phyloP scores from a whole-genome alignment of 257 asterid genomes.

The Fraxinus pennsylvanica region DNA sequence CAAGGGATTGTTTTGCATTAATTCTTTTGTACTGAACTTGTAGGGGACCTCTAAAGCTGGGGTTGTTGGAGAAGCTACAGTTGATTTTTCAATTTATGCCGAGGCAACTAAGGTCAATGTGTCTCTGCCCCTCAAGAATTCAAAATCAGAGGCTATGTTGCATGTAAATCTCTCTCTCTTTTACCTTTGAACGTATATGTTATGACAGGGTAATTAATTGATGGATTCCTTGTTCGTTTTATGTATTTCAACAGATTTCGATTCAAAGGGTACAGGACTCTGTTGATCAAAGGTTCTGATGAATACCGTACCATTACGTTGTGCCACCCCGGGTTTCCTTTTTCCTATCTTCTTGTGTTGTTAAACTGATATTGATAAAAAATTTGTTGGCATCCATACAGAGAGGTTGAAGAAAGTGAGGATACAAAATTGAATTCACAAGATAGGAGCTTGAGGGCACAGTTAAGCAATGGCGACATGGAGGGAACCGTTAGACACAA shows the following conservation, averaged over 20 bases:
- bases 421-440: constrained; percentile 46
- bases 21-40: constrained; percentile 30
- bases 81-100: constrained; percentile 77
- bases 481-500: constrained; percentile 41
- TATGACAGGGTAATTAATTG: neutral
- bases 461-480: constrained; percentile 50
- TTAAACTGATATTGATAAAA: constrained; percentile 18
- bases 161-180: constrained; percentile 50
- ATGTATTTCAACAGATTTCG: constrained; percentile 58
- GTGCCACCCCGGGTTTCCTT: neutral
- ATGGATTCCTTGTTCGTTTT: neutral
- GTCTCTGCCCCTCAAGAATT: constrained; percentile 82
- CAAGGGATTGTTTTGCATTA: constrained; percentile 31
- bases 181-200: neutral
- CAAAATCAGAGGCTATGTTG: constrained; percentile 67
- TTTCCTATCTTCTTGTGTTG: neutral
- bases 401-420: constrained; percentile 69
- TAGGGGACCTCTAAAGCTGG: constrained; percentile 67
- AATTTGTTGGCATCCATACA: constrained; percentile 34
- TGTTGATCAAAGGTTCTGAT: constrained; percentile 62
- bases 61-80: constrained; percentile 78
- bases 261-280: constrained; percentile 76
- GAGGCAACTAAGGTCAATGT: constrained; percentile 71
- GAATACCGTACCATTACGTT: neutral
- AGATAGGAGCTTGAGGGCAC: constrained; percentile 71